Conservation (phyloP, 108 stramenopile species). For the Aurantiochytrium sp. region DNA sequence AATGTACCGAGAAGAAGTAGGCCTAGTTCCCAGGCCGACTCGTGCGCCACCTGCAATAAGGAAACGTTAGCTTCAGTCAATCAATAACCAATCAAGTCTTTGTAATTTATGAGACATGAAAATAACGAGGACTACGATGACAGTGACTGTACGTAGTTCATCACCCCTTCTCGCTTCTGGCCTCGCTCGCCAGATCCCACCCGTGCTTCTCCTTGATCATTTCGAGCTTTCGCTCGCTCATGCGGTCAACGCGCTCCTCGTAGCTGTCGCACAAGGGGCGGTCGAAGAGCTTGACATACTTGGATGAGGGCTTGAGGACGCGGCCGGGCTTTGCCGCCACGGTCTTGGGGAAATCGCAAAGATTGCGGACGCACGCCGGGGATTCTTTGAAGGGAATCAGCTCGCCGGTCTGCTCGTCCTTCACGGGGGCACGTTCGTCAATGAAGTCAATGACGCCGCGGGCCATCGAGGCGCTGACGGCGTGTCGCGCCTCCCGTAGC, state of each 20-base stretch:
- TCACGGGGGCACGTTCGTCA: not conserved
- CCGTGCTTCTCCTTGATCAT: conserved; percentile 11
- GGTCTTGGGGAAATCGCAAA: not conserved
- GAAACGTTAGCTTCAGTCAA: no score
- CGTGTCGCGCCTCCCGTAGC: not conserved
- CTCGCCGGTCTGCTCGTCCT: not conserved
- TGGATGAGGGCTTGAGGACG: not conserved
- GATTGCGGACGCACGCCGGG: not conserved
- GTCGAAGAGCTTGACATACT: not conserved
- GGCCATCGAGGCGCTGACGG: not conserved
- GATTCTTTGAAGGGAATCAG: not conserved
- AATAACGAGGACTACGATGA: no score
- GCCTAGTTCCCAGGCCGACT: no score
- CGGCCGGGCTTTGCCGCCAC: not conserved
- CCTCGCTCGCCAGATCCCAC: not conserved
- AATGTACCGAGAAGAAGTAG: no score
- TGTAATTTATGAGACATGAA: no score
- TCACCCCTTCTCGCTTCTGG: no score
- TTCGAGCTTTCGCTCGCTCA: not conserved
- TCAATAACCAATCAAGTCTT: no score
- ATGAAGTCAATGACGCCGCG: not conserved
- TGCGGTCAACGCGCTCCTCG: conserved; percentile 3
- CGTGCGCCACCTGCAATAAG: no score
- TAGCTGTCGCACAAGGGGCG: conserved; percentile 24
- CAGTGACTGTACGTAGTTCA: no score